Evolutionary conservation across 164 flowering plant species (phyloP), one percentile per base, ranked within the genome.

Genomic region (Magnolia kwangsiensis): DNA sequence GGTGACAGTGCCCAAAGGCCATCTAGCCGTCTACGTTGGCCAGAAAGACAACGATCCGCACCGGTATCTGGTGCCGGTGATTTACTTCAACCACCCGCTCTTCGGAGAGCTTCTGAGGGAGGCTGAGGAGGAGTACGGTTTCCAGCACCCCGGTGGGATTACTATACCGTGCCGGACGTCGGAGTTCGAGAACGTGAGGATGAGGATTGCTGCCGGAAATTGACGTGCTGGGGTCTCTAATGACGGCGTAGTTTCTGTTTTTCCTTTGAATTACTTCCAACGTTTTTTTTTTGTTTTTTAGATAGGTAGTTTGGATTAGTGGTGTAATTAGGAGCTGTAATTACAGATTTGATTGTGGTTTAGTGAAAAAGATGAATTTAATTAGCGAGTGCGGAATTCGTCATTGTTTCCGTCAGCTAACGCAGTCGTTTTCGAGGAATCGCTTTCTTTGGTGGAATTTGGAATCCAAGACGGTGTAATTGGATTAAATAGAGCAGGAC

Each of bases 21-120:
- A 90, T 71, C 29, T 95, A 81, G 97, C 98, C 37, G 94, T 95
- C 14, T 91, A 90, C 76, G 95, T 93, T 75, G 98, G 97, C 1
- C 82, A 84, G 75, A 88, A 89, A 73, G 91, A 87, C 71, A 91
- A 85, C 24, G 90, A 88, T 59, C 81, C 81, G 3, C 88, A 82
- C 74, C 81, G 98, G 74, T 84, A 90, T 16, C 72, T 93, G 77
- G 94, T 95, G 71, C 98, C 98, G 37, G 92, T 95, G 55, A 79
- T 93, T 45, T 93, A 95, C 82, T 85, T 91, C 65, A 95, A 95
- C 69, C 98, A 95, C 65, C 98, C 98, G 5, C 78, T 93, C 76
- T 95, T 95, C 64, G 87, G 90, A 0, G 83, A 90, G 85, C 79
- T 93, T 24, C 77, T 95, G 73, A 87, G 83, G 67, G 91, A 90